Percentiles rank a stretch among this genome's conserved stretches.
Conservation (phyloP, 2,329 filamentous ascomycete species). For the Chrysoporthe puriensis region DNA sequence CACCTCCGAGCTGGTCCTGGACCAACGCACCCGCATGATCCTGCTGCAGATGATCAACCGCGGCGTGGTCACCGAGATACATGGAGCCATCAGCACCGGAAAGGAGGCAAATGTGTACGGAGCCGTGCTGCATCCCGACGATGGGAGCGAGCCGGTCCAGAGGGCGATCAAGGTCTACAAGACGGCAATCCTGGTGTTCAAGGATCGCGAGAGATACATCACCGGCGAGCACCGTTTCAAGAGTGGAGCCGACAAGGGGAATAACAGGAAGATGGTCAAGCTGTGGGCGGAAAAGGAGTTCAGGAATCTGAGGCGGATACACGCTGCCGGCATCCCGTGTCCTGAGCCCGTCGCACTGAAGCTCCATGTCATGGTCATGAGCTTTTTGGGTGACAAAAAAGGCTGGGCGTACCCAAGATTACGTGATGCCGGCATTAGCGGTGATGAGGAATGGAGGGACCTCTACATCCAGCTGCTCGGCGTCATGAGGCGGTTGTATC, state of each 20-base stretch:
- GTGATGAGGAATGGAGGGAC: constrained; percentile 72
- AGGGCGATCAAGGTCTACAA: constrained; percentile 99
- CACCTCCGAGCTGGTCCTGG: constrained; percentile 91
- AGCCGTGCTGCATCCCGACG: constrained; percentile 67
- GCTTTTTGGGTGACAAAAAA: constrained; percentile 83
- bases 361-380: constrained; percentile 95
- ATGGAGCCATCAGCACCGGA: constrained; percentile 93
- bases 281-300: constrained; percentile 99
- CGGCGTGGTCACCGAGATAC: constrained; percentile 84
- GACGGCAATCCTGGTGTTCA: constrained; percentile 96
- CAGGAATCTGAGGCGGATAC: constrained; percentile 84
- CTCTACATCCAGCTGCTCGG: constrained; percentile 84
- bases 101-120: constrained; percentile 99
- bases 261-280: constrained; percentile 96
- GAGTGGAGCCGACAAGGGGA: constrained; percentile 88
- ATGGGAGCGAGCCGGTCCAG: constrained; percentile 62
- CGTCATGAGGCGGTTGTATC: constrained; percentile 92
- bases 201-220: constrained; percentile 95
- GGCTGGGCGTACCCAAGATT: constrained; percentile 88
- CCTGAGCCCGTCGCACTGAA: constrained; percentile 88
- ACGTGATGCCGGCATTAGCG: constrained; percentile 78
- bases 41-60: constrained; percentile 95
- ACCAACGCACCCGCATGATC: constrained; percentile 93
- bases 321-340: constrained; percentile 83
- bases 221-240: constrained; percentile 92